Conservation (phyloP, 1,284 basidiomycete genomes). For the Marasmius fiardii region DNA sequence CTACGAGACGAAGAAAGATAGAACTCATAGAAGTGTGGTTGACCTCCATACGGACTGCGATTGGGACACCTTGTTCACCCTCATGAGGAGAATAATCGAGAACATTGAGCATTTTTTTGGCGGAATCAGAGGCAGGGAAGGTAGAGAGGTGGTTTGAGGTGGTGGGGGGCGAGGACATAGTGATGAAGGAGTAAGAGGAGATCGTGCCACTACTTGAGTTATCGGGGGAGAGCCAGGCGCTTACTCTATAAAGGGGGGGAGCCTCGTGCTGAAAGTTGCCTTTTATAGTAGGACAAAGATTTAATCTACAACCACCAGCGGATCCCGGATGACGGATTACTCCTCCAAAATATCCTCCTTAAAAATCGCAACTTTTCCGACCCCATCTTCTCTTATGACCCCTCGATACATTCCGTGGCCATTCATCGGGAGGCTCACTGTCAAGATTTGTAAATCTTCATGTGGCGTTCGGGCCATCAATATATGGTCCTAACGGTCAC, state of each 20-base stretch:
- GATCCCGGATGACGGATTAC: background rate
- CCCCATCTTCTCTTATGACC: conserved; percentile 61
- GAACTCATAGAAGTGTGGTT: conserved; percentile 41
- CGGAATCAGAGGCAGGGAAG: background rate
- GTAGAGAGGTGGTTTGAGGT: background rate
- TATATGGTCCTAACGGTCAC: conserved; percentile 12
- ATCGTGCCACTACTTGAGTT: background rate
- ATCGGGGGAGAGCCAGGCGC: background rate
- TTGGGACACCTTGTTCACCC: conserved; percentile 53
- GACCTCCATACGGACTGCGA: conserved; percentile 62
- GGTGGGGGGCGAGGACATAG: background rate
- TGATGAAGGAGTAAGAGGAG: background rate
- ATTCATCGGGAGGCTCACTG: conserved; percentile 70
- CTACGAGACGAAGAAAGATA: conserved; percentile 63
- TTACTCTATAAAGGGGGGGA: background rate
- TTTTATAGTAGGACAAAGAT: background rate
- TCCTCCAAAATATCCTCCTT: conserved; percentile 54
- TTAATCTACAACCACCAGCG: background rate
- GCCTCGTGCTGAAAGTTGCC: conserved; percentile 1
- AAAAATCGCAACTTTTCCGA: conserved; percentile 74
- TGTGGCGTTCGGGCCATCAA: conserved; percentile 6
- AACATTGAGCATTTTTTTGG: conserved; percentile 47
- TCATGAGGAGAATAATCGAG: conserved; percentile 57
- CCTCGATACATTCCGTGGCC: conserved; percentile 81
- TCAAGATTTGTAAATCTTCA: conserved; percentile 1